A percentile compares a stretch with the other conserved stretches of the same genome.
These are phyloP conservation scores for Eucalyptus shirleyi DNA, from an alignment of 345 rosid genomes.

Conservation along the genomic window DNA sequence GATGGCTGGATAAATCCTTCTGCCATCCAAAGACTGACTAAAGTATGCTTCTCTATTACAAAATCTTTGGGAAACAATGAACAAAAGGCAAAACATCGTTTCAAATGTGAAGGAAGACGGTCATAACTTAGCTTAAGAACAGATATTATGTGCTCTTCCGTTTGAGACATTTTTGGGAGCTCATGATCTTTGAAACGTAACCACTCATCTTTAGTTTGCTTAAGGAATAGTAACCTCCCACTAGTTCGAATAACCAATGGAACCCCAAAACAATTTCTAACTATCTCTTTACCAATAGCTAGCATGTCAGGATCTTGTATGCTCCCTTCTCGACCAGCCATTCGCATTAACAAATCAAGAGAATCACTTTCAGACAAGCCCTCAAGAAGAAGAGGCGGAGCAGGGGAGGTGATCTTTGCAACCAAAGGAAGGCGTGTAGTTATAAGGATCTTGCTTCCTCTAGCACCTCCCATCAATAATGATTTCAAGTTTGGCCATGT, in stretches of 20 bases:
- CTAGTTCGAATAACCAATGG: neutral
- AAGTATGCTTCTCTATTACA: too few species aligned
- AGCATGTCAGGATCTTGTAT: rapidly evolving
- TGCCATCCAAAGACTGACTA: too few species aligned
- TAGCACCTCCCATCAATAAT: neutral
- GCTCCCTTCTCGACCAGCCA: neutral
- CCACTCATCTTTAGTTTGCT: neutral
- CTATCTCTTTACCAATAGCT: neutral
- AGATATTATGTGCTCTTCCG: neutral
- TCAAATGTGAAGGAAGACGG: neutral
- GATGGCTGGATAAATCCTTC: too few species aligned
- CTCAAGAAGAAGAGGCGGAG: neutral
- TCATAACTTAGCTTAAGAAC: neutral
- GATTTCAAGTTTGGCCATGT: neutral
- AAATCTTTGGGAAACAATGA: neutral
- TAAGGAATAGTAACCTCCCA: neutral
- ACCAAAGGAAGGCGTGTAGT: neutral
- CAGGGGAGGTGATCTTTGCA: neutral
- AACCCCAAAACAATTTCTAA: neutral
- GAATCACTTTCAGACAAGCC: neutral
- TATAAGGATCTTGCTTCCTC: neutral
- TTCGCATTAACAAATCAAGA: neutral
- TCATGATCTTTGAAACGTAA: neutral
- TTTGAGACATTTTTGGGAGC: too few species aligned
- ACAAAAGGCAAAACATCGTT: neutral